Evolutionary conservation across 1,284 basidiomycete genomes (phyloP), one percentile per base, ranked within the genome.

Genomic region (Sanghuangporus sanghuang): DNA sequence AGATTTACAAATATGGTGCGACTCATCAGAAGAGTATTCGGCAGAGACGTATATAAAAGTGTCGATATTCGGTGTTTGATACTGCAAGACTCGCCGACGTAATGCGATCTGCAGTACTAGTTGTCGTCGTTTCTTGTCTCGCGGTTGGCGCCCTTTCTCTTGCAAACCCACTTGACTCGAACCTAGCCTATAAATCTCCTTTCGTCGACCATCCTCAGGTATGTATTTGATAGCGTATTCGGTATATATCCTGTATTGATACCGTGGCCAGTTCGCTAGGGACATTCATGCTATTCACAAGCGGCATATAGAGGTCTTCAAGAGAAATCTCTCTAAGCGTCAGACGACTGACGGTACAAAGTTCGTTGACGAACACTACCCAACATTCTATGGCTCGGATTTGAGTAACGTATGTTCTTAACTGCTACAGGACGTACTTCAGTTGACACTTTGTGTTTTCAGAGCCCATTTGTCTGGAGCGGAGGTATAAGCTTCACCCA

Each of bases 401-500:
- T 81, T 83, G 69, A 78, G 79, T 66, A 82, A 82, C 68, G 82
- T 82, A 66, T 65, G 74, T 64, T 6, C 42, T 36, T n/a, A 48
- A 12, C 48, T 62, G 39, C 59, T 44, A 39, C 8, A 42, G 52
- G 21, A 27, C 32, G 39, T 38, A 50, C 39, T 16, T 53, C 46
- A 49, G 2, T 44, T 38, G 35, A 49, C 40, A 21, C 16, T 49
- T 32, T 35, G 39, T 39, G 6, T 44, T 23, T 36, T 14, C 66
- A 84, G 82, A 78, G 76, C 59, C 79, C 79, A 0, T 81, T 79
- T 65, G 73, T 85, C 39, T 84, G 81, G 80, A 80, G 70, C 36
- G 81, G 82, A 11, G 83, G 82, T 12, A 69, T 84, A 52, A 83
- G 83, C 67, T 84, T 84, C 67, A 84, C 82, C 4, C 82, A 84